These are phyloP conservation scores for Linnemannia exigua DNA, from an alignment of 192 early-diverging fungal genomes.

Conservation along the genomic window DNA sequence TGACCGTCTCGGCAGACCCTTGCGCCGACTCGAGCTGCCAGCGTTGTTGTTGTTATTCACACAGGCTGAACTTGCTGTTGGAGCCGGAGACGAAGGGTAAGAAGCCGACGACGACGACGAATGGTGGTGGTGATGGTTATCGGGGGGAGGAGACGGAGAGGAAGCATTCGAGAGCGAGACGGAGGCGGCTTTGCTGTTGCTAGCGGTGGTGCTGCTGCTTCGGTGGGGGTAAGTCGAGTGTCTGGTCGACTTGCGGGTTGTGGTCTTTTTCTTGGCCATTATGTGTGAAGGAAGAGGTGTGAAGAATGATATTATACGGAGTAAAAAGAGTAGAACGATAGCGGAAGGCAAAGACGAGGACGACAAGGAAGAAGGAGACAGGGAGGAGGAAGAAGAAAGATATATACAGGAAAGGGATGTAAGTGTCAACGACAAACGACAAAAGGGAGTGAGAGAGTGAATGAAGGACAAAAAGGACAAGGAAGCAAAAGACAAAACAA, in stretches of 20 bases:
- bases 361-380: neutral
- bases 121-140: neutral
- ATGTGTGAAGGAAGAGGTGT: neutral
- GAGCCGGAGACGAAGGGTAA: neutral
- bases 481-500: neutral
- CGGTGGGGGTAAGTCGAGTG: constrained; percentile 19
- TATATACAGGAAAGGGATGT: constrained; percentile 1
- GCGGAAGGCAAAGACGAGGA: neutral
- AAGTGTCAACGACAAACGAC: neutral
- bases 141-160: constrained; percentile 31
- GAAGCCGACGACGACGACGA: neutral
- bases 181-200: constrained; percentile 25
- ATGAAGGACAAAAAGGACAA: neutral
- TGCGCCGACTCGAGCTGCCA: constrained; percentile 15
- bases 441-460: neutral
- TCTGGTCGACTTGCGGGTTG: constrained; percentile 40
- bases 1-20: constrained; percentile 27
- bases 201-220: constrained; percentile 18
- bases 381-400: neutral
- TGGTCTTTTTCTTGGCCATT: constrained; percentile 53
- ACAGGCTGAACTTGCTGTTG: constrained; percentile 12
- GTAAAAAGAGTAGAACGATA: neutral
- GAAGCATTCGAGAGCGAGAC: constrained; percentile 35
- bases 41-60: neutral
- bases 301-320: neutral